phyloP scores from a whole-genome alignment of 2,329 filamentous ascomycete genomes.

The Beauveria scarabaeidicola region DNA sequence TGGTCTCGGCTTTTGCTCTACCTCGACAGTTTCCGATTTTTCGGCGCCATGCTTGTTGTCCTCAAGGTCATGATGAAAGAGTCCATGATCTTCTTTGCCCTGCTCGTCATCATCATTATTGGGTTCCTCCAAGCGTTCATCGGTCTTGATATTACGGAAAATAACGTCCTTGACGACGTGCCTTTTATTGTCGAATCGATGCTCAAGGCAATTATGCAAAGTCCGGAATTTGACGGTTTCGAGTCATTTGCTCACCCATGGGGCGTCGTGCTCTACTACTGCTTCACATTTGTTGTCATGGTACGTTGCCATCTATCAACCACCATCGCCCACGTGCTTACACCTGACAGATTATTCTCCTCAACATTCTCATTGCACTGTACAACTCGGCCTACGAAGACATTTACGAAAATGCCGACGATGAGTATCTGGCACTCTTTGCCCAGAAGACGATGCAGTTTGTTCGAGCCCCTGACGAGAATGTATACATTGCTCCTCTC shows the following conservation, averaged over 20 bases:
- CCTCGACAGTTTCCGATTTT: constrained; percentile 88
- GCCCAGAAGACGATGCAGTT: constrained; percentile 94
- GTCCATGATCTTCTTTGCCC: constrained; percentile 90
- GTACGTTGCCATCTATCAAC: constrained; percentile 36
- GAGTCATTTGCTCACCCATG: constrained; percentile 89
- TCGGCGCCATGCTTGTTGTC: constrained; percentile 96
- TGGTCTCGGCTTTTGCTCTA: constrained; percentile 91
- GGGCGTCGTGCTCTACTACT: constrained; percentile 90
- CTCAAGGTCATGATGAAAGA: constrained; percentile 93
- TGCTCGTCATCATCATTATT: constrained; percentile 73
- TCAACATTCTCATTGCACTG: constrained; percentile 94
- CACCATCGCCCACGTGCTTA: background rate
- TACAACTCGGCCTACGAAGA: constrained; percentile 97
- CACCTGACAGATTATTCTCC: constrained; percentile 50
- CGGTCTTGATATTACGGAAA: constrained; percentile 76
- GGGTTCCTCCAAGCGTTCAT: constrained; percentile 92
- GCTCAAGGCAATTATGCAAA: constrained; percentile 86
- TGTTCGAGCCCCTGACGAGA: constrained; percentile 92
- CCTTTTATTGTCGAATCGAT: constrained; percentile 71
- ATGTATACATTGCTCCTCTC: constrained; percentile 93
- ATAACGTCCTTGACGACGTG: constrained; percentile 59
- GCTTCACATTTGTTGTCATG: constrained; percentile 97
- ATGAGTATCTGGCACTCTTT: constrained; percentile 92
- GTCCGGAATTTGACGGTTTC: constrained; percentile 81
- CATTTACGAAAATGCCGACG: constrained; percentile 85